Base-by-base conservation (phyloP, 768 basidiomycete species). In the Podaxis sp. region DNA sequence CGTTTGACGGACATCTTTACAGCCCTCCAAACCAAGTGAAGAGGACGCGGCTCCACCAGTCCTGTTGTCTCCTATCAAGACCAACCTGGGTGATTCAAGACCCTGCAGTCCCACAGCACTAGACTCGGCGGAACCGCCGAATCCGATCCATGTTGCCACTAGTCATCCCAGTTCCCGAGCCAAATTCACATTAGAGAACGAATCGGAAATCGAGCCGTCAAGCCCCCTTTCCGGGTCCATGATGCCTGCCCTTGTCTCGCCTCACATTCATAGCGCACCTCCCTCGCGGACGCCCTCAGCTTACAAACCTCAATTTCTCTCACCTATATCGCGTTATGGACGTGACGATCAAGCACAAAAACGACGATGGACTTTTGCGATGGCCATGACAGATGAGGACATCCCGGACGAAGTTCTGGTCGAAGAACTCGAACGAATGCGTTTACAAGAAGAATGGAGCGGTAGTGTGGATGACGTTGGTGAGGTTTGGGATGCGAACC, bases 331-430 rank as follows among this genome's bases (percentile, higher is more conserved):
- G 25, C 57, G 55, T 5, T 16, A 50, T 54, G 62, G 56, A 2
- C 25, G 7, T 7, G 32, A 46, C 35, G 58, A 35, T 14, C 48
- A 57, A 37, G 16, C 57, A 3, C 25, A 53, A 10, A 54, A 48
- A 40, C 48, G 64, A 23, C 59, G 62, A 23, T 77, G 74, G 76
- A 79, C 75, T 1, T 73, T 83, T 50, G 79, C 79, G 1, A 79
- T 77, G 67, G 81, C 79, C 14, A 77, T 84, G 62, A 81, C 76
- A 27, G 79, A 83, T 51, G 77, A 82, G 27, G 77, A 70, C 16
- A 72, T 83, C 52, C 75, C 81, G 2, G 82, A 85, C 66, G 82
- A 82, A 63, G 76, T 72, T 37, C 71, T 85, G 10, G 74, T 84
- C 5, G 71, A 78, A 51, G 74, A 74, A 50, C 72, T 85, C 25